These are phyloP conservation scores for Grosmannia huntii DNA, from an alignment of 2,329 filamentous ascomycete species.

Conservation along the genomic window DNA sequence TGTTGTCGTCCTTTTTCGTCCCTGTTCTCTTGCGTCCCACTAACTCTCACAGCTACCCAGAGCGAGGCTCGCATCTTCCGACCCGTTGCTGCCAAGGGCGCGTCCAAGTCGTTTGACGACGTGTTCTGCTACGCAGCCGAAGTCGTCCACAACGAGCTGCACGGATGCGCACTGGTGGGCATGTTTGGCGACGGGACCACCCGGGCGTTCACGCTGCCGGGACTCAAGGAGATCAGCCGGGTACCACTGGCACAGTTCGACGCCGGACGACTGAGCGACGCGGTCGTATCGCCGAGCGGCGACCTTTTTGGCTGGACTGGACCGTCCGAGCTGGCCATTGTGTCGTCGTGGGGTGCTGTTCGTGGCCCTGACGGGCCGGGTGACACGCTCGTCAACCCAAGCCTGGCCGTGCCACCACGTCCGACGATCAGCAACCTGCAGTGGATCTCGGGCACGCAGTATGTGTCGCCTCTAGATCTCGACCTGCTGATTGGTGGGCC, in stretches of 20 bases:
- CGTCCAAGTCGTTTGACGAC: slow-evolving; percentile 79
- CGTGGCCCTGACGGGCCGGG: slow-evolving; percentile 45
- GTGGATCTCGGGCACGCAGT: slow-evolving; percentile 93
- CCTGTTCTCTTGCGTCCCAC: slow-evolving; percentile 1
- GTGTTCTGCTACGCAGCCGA: slow-evolving; percentile 68
- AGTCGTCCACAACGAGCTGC: slow-evolving; percentile 60
- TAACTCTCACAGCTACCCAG: slow-evolving; percentile 37
- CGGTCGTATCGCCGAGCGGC: slow-evolving; percentile 62
- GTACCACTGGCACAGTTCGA: slow-evolving; percentile 60
- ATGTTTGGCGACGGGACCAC: slow-evolving; percentile 73
- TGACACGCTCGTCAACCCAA: slow-evolving; percentile 71
- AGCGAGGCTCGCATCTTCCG: slow-evolving; percentile 81
- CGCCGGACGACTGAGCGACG: slow-evolving; percentile 53
- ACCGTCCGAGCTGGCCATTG: slow-evolving; percentile 68
- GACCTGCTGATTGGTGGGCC: slow-evolving; percentile 84
- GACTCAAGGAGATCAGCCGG: slow-evolving; percentile 68
- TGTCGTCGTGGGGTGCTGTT: slow-evolving; percentile 72
- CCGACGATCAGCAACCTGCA: slow-evolving; percentile 92
- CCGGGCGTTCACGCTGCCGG: slow-evolving; percentile 77
- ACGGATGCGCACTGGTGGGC: slow-evolving; percentile 67
- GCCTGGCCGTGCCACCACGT: slow-evolving; percentile 59
- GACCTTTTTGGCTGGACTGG: slow-evolving; percentile 82
- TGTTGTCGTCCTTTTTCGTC: not conserved
- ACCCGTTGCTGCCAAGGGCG: slow-evolving; percentile 75
- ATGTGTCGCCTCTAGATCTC: slow-evolving; percentile 75